phyloP scores from a whole-genome alignment of 2,329 filamentous ascomycete genomes.

The Alternaria triticina region DNA sequence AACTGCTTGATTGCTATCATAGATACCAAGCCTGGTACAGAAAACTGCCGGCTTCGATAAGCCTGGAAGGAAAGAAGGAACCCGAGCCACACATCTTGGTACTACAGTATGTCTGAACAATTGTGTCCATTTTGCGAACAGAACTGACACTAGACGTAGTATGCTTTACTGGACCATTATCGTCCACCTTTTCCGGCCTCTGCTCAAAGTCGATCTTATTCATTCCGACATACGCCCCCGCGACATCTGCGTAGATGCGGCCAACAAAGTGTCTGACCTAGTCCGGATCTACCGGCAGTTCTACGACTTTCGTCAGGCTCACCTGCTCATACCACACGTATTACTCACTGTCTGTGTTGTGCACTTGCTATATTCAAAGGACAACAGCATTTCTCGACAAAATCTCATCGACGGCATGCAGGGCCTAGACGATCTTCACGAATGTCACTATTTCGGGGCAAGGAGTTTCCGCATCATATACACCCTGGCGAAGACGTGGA shows the following conservation, averaged over 20 bases:
- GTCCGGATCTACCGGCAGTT: conserved; percentile 52
- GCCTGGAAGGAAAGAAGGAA: conserved; percentile 55
- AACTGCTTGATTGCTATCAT: conserved; percentile 69
- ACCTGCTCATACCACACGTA: conserved; percentile 49
- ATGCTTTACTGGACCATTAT: conserved; percentile 76
- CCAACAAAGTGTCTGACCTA: conserved; percentile 53
- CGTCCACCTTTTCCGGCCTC: conserved; percentile 75
- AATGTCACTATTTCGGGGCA: conserved; percentile 53
- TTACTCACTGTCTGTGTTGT: conserved; percentile 53
- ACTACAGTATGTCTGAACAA: conserved; percentile 67
- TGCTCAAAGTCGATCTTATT: conserved; percentile 67
- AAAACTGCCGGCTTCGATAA: conserved; percentile 67
- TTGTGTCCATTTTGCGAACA: not conserved
- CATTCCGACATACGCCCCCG: conserved; percentile 68
- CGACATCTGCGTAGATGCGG: conserved; percentile 66
- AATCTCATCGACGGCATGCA: conserved; percentile 53
- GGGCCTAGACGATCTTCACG: conserved; percentile 51
- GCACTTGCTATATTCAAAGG: conserved; percentile 54
- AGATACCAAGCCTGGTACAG: conserved; percentile 77
- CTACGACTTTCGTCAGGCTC: conserved; percentile 52
- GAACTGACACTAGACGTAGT: conserved; percentile 26
- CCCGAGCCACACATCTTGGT: conserved; percentile 76
- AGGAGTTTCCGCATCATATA: conserved; percentile 53
- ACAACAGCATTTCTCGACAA: conserved; percentile 41
- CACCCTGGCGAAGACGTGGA: conserved; percentile 52